These are phyloP conservation scores for Closterium sp. DNA, from an alignment of 139 green algal genomes.

Conservation along the genomic window DNA sequence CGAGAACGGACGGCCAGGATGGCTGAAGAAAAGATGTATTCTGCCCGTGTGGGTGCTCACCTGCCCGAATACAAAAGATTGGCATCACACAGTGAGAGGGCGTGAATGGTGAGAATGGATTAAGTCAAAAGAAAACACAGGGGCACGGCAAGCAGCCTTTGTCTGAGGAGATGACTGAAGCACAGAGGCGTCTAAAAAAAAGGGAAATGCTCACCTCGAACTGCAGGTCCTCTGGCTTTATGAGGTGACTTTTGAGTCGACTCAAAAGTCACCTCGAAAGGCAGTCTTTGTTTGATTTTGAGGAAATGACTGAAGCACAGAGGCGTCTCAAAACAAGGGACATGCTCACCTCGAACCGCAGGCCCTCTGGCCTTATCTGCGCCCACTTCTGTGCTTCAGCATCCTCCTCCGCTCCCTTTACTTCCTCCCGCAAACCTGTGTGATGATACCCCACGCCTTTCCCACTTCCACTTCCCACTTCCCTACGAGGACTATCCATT, in stretches of 20 bases:
- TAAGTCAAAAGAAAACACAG: no score
- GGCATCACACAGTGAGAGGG: neutral
- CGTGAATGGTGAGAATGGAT: no score
- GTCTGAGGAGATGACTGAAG: no score
- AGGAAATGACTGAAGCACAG: no score
- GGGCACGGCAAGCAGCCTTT: no score
- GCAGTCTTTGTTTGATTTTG: no score
- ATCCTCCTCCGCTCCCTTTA: neutral
- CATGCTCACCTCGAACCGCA: neutral
- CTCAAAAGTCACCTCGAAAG: no score
- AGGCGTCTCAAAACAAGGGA: neutral
- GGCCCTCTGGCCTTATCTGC: neutral
- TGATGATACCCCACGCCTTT: no score
- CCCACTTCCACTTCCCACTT: neutral
- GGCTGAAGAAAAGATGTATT: neutral
- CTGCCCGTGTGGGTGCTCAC: constrained; percentile 8
- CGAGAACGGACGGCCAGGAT: neutral
- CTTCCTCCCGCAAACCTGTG: neutral
- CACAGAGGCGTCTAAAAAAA: no score
- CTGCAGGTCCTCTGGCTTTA: no score
- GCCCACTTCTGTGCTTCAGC: neutral
- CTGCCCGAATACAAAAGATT: neutral
- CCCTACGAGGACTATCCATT: neutral
- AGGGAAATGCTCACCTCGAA: no score
- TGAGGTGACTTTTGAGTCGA: no score